Conservation (phyloP, 2,329 filamentous ascomycete species). For the Parafenestella ontariensis region DNA sequence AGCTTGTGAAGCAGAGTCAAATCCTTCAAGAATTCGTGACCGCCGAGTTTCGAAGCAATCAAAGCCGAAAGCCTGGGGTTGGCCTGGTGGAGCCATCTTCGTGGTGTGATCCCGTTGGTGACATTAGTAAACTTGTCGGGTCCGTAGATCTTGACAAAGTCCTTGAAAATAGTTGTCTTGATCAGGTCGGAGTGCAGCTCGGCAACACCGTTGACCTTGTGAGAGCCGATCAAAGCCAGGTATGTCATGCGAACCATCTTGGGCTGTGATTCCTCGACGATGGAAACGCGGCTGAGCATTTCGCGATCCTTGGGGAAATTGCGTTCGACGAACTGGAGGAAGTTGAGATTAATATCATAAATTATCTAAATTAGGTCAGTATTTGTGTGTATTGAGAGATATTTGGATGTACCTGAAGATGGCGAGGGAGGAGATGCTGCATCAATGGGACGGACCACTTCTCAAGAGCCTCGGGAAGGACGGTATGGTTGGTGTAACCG, state of each 20-base stretch:
- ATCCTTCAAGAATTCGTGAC: constrained; percentile 87
- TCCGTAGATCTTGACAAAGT: constrained; percentile 94
- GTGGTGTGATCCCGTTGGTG: constrained; percentile 95
- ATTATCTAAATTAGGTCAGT: constrained; percentile 69
- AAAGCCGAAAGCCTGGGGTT: constrained; percentile 91
- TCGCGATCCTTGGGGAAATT: constrained; percentile 89
- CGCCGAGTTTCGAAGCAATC: constrained; percentile 87
- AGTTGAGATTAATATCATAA: constrained; percentile 95
- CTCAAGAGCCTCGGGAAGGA: constrained; percentile 94
- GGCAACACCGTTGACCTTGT: constrained; percentile 98
- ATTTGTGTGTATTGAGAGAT: neutral
- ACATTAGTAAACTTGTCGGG: constrained; percentile 98
- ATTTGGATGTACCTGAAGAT: constrained; percentile 68
- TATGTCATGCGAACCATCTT: constrained; percentile 99
- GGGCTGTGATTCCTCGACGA: constrained; percentile 94
- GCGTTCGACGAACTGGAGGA: constrained; percentile 89
- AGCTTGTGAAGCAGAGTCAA: constrained; percentile 85
- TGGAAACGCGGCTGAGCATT: constrained; percentile 84
- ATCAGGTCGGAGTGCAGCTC: constrained; percentile 98
- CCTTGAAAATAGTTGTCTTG: constrained; percentile 99
- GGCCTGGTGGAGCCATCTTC: constrained; percentile 96
- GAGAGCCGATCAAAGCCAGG: constrained; percentile 92
- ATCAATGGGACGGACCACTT: constrained; percentile 96
- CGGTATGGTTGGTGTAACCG: constrained; percentile 98
- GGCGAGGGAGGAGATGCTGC: constrained; percentile 90